Evolutionary conservation across 257 asterid species (phyloP).

Genomic region (Gynochthodes officinalis): DNA sequence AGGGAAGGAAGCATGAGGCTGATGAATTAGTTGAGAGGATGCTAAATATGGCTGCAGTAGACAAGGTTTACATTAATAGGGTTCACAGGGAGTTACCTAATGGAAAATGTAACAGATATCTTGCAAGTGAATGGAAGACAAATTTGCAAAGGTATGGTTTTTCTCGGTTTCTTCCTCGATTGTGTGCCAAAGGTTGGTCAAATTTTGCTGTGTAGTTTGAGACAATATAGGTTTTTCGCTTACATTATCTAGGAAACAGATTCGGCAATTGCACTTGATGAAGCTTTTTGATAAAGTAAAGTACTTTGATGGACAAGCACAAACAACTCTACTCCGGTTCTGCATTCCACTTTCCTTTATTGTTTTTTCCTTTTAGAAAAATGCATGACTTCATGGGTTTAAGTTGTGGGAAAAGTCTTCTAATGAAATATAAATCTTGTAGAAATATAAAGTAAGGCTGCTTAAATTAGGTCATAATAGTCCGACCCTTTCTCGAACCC

Average conservation of each 20-base stretch:
- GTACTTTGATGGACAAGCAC: background rate
- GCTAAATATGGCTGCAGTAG: constrained; percentile 56
- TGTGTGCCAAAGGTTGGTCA: background rate
- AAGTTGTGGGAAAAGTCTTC: no score
- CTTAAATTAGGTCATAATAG: no score
- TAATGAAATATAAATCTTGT: no score
- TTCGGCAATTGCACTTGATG: background rate
- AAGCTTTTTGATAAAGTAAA: background rate
- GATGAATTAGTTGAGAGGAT: constrained; percentile 64
- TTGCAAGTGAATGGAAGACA: constrained; percentile 55
- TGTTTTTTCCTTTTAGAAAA: background rate
- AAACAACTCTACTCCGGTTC: background rate
- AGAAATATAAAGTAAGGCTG: no score
- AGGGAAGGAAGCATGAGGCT: constrained; percentile 61
- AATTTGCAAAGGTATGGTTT: constrained; percentile 60
- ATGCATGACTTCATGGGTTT: background rate
- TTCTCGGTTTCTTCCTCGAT: constrained; percentile 8
- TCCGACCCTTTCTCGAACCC: no score
- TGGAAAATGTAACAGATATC: constrained; percentile 33
- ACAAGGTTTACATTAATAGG: constrained; percentile 30
- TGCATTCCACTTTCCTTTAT: background rate
- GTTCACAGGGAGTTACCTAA: constrained; percentile 19
- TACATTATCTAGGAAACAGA: background rate
- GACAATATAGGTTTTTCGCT: background rate
- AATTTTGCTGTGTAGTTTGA: background rate